phyloP scores from a whole-genome alignment of 768 basidiomycete genomes.

The Rhizopogon vulgaris region DNA sequence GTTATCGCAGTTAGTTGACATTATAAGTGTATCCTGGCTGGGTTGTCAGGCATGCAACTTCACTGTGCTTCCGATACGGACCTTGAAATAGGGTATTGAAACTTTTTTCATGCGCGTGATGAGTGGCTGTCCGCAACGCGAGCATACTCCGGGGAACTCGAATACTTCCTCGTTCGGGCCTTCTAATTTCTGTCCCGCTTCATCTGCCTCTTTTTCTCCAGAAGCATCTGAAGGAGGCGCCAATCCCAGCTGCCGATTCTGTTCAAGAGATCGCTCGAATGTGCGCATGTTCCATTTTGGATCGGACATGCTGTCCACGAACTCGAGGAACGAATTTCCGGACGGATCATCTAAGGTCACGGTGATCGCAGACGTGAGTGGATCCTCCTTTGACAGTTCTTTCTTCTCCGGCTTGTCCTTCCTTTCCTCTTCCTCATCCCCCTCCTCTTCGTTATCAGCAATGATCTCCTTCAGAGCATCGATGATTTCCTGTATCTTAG shows the following conservation, averaged over 20 bases:
- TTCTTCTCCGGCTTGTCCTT: constrained; percentile 27
- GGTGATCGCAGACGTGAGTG: constrained; percentile 69
- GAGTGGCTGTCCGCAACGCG: constrained; percentile 77
- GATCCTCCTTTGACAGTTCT: constrained; percentile 29
- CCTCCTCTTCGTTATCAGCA: constrained; percentile 52
- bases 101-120: constrained; percentile 96
- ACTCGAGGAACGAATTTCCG: constrained; percentile 96
- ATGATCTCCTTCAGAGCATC: constrained; percentile 58
- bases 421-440: constrained; percentile 34
- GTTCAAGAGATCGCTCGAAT: constrained; percentile 72
- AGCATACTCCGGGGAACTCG: constrained; percentile 82
- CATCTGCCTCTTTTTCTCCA: constrained; percentile 5
- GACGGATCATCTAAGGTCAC: constrained; percentile 87
- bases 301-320: constrained; percentile 78
- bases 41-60: not conserved
- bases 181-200: constrained; percentile 24
- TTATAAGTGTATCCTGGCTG: constrained; percentile 85
- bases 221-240: constrained; percentile 41
- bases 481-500: constrained; percentile 73
- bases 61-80: constrained; percentile 13
- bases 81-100: constrained; percentile 97
- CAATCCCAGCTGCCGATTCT: constrained; percentile 78
- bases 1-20: constrained; percentile 94
- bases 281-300: constrained; percentile 88
- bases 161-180: constrained; percentile 76